These are phyloP conservation scores for Gillenia trifoliata DNA, from an alignment of 306 rosid species.

Conservation along the genomic window DNA sequence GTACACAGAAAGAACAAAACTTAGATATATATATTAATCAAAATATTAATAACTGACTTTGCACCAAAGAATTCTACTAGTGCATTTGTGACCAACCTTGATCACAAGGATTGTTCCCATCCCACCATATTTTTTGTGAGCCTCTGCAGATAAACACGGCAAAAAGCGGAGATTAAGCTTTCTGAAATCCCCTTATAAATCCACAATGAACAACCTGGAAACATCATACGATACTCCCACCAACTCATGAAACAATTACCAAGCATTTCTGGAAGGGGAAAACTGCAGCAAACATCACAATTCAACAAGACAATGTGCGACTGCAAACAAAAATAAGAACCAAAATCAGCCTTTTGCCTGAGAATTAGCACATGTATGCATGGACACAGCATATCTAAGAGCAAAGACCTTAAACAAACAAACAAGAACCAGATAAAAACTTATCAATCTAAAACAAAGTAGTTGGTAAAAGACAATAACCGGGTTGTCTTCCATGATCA, in stretches of 20 bases:
- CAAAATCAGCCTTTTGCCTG: slow-evolving; percentile 6
- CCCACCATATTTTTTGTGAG: slow-evolving; percentile 78
- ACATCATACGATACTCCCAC: slow-evolving; percentile 10
- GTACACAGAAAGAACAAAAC: slow-evolving; percentile 16
- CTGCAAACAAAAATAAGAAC: slow-evolving; percentile 47
- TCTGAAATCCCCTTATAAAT: slow-evolving; percentile 9
- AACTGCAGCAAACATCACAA: slow-evolving; percentile 92
- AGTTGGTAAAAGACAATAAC: slow-evolving; percentile 38
- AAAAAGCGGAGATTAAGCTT: slow-evolving; percentile 12
- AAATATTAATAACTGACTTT: background rate
- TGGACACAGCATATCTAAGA: background rate
- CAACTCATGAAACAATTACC: slow-evolving; percentile 41
- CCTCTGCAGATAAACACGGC: slow-evolving; percentile 48
- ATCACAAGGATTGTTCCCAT: slow-evolving; percentile 93
- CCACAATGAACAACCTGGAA: slow-evolving; percentile 7
- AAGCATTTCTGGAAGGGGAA: slow-evolving; percentile 88
- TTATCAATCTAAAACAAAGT: slow-evolving; percentile 6
- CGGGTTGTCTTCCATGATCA: slow-evolving; percentile 89
- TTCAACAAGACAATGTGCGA: slow-evolving; percentile 85
- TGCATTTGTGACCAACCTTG: slow-evolving; percentile 46
- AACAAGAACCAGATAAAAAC: background rate
- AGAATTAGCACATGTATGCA: background rate
- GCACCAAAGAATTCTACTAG: slow-evolving; percentile 1
- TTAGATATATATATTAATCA: background rate
- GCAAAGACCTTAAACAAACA: background rate